These are phyloP conservation scores for Lepidopterella palustris DNA, from an alignment of 495 filamentous ascomycete species.

Conservation along the genomic window DNA sequence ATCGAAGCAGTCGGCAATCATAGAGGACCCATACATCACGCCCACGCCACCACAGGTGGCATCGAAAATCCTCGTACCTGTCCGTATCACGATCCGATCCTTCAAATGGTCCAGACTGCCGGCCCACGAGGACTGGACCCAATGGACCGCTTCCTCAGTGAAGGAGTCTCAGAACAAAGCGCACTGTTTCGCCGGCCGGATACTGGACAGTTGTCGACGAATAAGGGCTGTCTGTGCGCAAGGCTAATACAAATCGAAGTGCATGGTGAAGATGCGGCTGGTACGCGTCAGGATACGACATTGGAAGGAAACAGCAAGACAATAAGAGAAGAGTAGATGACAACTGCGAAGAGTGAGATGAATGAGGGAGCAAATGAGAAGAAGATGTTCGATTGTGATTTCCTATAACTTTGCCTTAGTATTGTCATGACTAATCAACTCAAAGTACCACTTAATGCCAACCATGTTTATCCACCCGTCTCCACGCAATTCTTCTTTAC, in stretches of 20 bases:
- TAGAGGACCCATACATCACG: too few species aligned
- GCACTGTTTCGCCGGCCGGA: slow-evolving; percentile 10
- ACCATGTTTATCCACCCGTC: slow-evolving; percentile 29
- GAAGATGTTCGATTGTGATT: not conserved
- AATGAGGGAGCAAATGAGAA: not conserved
- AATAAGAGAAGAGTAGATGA: not conserved
- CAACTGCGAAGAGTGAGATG: not conserved
- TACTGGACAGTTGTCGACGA: slow-evolving; percentile 10
- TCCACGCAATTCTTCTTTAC: slow-evolving; percentile 20
- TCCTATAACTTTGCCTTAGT: slow-evolving; percentile 6
- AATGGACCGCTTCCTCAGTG: slow-evolving; percentile 11
- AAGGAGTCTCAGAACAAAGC: slow-evolving; percentile 10
- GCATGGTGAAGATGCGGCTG: not conserved
- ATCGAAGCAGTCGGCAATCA: not conserved
- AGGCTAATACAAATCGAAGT: not conserved
- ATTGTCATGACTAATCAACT: slow-evolving; percentile 3
- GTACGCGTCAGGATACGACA: not conserved
- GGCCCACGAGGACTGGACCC: not conserved
- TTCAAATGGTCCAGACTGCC: not conserved
- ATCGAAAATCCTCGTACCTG: too few species aligned
- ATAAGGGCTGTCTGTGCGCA: slow-evolving; percentile 10
- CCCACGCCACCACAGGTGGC: too few species aligned
- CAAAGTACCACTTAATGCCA: slow-evolving; percentile 31
- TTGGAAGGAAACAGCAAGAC: not conserved
- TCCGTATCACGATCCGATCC: slow-evolving; percentile 1